Conservation (phyloP, 495 filamentous ascomycete genomes). For the Rhypophila decipiens region DNA sequence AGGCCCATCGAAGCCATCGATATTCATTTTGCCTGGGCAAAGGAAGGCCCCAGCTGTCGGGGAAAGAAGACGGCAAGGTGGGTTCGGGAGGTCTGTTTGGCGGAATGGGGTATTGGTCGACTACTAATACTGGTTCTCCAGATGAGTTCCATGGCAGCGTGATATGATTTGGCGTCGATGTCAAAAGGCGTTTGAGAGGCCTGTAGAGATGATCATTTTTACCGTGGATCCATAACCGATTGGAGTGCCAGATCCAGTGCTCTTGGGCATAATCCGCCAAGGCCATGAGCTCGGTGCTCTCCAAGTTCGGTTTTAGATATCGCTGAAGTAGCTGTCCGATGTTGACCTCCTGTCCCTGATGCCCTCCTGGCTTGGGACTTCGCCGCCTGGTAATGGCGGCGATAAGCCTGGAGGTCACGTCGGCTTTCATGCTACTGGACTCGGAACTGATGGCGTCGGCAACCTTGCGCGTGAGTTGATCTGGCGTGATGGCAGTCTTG, state of each 20-base stretch:
- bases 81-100: too few species aligned
- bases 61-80: too few species aligned
- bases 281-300: neutral
- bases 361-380: neutral
- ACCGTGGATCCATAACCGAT: neutral
- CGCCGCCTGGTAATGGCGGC: neutral
- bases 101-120: too few species aligned
- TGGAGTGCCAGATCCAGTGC: conserved; percentile 28
- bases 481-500: neutral
- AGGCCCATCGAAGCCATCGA: too few species aligned
- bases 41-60: too few species aligned
- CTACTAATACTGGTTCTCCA: too few species aligned
- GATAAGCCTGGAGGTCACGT: neutral
- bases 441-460: too few species aligned
- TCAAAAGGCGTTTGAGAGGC: too few species aligned
- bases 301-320: neutral
- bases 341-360: neutral
- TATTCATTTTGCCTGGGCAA: too few species aligned
- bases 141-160: too few species aligned
- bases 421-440: neutral
- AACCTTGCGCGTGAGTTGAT: neutral
- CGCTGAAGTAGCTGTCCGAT: neutral
- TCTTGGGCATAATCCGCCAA: neutral
- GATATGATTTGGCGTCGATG: too few species aligned
- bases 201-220: too few species aligned